These are phyloP conservation scores for Pseudocercospora pini-densiflorae DNA, from an alignment of 2,329 filamentous ascomycete genomes.

Conservation along the genomic window DNA sequence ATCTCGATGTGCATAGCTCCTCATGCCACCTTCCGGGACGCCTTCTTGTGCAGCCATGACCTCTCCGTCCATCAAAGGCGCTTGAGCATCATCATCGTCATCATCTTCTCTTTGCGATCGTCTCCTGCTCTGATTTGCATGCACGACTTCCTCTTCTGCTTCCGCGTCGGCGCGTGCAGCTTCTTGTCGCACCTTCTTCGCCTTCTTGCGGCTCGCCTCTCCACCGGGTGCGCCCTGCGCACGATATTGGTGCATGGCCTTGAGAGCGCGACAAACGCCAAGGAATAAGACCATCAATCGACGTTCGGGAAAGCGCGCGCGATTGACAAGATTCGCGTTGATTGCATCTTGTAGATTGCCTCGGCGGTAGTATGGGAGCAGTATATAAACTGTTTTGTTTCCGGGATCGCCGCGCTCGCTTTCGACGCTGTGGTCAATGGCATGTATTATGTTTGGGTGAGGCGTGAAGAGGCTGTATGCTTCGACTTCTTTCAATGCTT, in stretches of 20 bases:
- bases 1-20: constrained; percentile 91
- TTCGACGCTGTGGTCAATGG: constrained; percentile 80
- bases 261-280: constrained; percentile 85
- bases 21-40: constrained; percentile 67
- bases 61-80: constrained; percentile 78
- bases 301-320: constrained; percentile 85
- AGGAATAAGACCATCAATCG: constrained; percentile 88
- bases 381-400: constrained; percentile 93
- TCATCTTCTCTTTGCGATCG: constrained; percentile 38
- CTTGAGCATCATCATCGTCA: constrained; percentile 73
- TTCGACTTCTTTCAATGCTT: constrained; percentile 95
- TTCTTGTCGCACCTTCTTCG: constrained; percentile 59
- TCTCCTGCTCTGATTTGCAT: constrained; percentile 53
- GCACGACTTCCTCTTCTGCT: constrained; percentile 49
- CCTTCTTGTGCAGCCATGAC: constrained; percentile 70
- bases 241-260: constrained; percentile 88
- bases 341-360: constrained; percentile 98
- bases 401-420: constrained; percentile 68
- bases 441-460: constrained; percentile 83
- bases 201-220: constrained; percentile 56
- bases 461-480: constrained; percentile 89
- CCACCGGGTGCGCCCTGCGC: constrained; percentile 62
- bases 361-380: constrained; percentile 91
- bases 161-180: constrained; percentile 59
- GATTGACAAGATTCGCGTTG: constrained; percentile 97